Evolutionary conservation across 2,329 filamentous ascomycete genomes (phyloP), one percentile per base, ranked within the genome.

Genomic region (Epichloe sp.): DNA sequence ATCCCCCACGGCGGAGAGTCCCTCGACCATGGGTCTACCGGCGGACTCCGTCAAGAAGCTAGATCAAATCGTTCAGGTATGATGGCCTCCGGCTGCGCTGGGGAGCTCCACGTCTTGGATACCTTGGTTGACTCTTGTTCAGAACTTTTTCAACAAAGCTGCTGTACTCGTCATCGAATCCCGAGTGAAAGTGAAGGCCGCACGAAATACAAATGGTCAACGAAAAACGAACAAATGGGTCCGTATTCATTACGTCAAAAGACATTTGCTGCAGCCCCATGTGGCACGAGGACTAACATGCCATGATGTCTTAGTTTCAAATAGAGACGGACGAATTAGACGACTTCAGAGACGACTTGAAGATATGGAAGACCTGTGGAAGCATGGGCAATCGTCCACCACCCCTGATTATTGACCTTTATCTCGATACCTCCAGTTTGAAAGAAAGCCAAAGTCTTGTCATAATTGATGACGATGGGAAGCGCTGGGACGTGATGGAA

Each of bases 61-160:
- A 59, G 93, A 94, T 66, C 89, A 95, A 70, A 93, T 97, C 62
- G 83, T 96, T 60, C 88, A 93, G 78, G 89, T 94, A 60, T 45
- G 61, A 56, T 31, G 5, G 15, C 17, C 14, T n/a, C 36, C 15
- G 36, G 36, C 36, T 15, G 19, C 44, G 34, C 12, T 37, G 37
- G 11, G 11, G 15, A 15, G 12, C n/a, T 4, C 34, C n/a, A 21
- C 10, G 17, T 3, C 4, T 8, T 12, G 6, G 7, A 31, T 4
- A 11, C 4, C n/a, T n/a, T 23, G 14, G 41, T 50, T 44, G n/a
- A 38, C 31, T 12, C 8, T 52, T 4, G 4, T 17, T 31, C 61
- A 96, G 89, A 95, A 96, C 65, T 93, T 95, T 68, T 87, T 90
- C 65, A 83, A 82, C 58, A 97, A 96, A 72, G 84, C 87, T 37